Percentiles rank a stretch among this genome's conserved stretches.
These are phyloP conservation scores for Backusella sp. DNA, from an alignment of 192 early-diverging fungal species.

Conservation along the genomic window DNA sequence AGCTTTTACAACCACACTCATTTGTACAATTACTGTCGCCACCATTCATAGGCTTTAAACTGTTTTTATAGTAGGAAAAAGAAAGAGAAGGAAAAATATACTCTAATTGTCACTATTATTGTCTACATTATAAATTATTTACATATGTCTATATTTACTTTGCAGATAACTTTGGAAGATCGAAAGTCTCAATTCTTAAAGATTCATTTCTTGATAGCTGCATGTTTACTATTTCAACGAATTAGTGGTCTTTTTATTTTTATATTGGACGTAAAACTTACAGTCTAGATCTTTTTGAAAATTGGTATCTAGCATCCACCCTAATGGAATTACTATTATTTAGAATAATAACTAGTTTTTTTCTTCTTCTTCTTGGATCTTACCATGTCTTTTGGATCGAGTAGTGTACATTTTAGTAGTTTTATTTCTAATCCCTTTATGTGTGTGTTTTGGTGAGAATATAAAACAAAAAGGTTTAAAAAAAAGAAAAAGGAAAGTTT, in stretches of 20 bases:
- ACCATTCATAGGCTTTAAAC: neutral
- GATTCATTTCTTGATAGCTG: neutral
- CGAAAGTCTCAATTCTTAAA: neutral
- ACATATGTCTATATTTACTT: neutral
- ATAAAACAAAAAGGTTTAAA: neutral
- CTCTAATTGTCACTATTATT: neutral
- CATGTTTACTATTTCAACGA: neutral
- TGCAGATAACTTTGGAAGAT: neutral
- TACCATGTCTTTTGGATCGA: constrained; percentile 2
- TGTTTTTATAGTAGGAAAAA: neutral
- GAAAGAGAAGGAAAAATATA: neutral
- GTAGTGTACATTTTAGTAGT: neutral
- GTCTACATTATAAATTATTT: neutral
- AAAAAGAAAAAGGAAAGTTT: neutral
- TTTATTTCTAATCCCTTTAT: neutral
- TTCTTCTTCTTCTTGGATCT: neutral
- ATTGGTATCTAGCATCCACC: neutral
- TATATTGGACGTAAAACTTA: neutral
- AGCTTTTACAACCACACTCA: constrained; percentile 30
- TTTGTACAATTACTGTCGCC: neutral
- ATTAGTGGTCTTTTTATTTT: neutral
- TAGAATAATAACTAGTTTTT: neutral
- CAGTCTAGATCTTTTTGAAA: neutral
- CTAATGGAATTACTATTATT: neutral
- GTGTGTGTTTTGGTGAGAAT: neutral